Conservation (phyloP, 2,329 filamentous ascomycete genomes). For the Colletotrichum ledebouriae region DNA sequence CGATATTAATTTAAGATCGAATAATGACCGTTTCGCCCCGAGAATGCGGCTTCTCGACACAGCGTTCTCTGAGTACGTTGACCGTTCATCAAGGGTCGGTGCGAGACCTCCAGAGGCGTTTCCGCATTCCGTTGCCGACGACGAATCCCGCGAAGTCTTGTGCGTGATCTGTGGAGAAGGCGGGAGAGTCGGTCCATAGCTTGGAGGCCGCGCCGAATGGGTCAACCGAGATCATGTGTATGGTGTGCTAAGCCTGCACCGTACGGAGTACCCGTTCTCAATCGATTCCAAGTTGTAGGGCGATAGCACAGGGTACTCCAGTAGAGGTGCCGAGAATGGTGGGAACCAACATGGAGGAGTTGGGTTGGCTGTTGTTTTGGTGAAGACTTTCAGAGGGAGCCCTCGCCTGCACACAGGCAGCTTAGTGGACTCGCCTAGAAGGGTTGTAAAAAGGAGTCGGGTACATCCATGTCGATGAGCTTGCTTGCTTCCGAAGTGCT, state of each 20-base stretch:
- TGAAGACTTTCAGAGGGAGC: neutral
- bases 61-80: neutral
- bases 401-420: neutral
- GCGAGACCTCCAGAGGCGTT: slow-evolving; percentile 1
- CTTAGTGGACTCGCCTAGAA: neutral
- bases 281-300: neutral
- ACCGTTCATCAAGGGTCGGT: slow-evolving; percentile 3
- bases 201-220: slow-evolving; percentile 16
- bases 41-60: neutral
- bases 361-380: neutral
- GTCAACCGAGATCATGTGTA: neutral
- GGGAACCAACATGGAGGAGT: neutral
- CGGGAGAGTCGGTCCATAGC: slow-evolving; percentile 5
- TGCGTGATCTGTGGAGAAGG: slow-evolving; percentile 18
- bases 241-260: neutral
- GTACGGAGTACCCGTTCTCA: slow-evolving; percentile 4
- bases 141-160: slow-evolving; percentile 21
- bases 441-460: neutral
- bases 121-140: slow-evolving; percentile 29
- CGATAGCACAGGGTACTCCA: neutral
- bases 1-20: slow-evolving; percentile 8
- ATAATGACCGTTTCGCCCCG: slow-evolving; percentile 9
- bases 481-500: slow-evolving; percentile 1
- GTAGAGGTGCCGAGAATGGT: neutral
- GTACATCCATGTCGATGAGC: slow-evolving; percentile 20